A percentile compares a stretch with the other conserved stretches of the same genome.
phyloP scores from a whole-genome alignment of 2,329 filamentous ascomycete genomes.

The Xylariaceae sp. region DNA sequence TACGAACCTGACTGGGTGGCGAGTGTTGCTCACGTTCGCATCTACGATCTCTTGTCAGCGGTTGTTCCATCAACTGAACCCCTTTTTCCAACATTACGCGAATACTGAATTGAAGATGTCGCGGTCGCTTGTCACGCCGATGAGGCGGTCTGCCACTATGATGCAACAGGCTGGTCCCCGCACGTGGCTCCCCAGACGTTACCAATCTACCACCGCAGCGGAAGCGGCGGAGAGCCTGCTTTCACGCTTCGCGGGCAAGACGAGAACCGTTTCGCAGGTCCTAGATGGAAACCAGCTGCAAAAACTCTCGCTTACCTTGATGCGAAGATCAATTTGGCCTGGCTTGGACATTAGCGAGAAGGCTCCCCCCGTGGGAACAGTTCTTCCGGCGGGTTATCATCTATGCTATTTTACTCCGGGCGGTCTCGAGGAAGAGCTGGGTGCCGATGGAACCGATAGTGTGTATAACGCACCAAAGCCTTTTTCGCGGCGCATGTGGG shows the following conservation, averaged over 20 bases:
- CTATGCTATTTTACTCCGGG: conserved; percentile 59
- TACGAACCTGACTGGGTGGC: not conserved
- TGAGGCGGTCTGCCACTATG: not conserved
- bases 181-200: not conserved
- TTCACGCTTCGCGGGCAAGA: not conserved
- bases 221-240: not conserved
- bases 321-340: conserved; percentile 41
- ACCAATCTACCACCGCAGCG: not conserved
- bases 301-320: conserved; percentile 54
- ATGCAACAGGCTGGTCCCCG: not conserved
- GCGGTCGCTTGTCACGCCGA: not conserved
- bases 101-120: conserved; percentile 2
- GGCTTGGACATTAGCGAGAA: conserved; percentile 31
- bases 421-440: conserved; percentile 49
- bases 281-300: conserved; percentile 61
- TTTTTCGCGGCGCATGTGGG: conserved; percentile 64
- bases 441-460: conserved; percentile 54
- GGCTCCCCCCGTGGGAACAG: conserved; percentile 16
- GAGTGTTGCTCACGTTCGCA: not conserved
- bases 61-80: not conserved
- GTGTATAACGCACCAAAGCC: conserved; percentile 55
- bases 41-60: not conserved
- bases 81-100: not conserved
- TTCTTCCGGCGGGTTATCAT: conserved; percentile 55
- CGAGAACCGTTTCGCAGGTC: conserved; percentile 35